phyloP scores from a whole-genome alignment of 148 eudicot species.

The Limonium bicolor region DNA sequence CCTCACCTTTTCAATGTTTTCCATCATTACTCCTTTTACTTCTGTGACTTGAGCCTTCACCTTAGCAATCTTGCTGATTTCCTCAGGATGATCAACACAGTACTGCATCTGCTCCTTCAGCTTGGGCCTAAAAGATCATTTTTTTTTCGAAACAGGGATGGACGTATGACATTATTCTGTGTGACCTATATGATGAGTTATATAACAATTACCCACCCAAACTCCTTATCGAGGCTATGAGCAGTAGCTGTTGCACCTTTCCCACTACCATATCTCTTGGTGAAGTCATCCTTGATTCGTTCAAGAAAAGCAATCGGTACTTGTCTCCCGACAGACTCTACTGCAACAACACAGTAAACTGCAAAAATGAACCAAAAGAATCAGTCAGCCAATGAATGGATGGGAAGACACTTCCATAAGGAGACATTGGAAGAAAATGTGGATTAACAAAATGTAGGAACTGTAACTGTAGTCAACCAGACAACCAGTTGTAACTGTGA shows the following conservation, averaged over 20 bases:
- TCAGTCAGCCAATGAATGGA: too few species aligned
- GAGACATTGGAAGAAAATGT: too few species aligned
- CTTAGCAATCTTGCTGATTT: constrained; percentile 5
- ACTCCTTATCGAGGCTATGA: constrained; percentile 3
- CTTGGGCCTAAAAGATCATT: constrained; percentile 4
- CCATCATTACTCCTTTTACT: constrained; percentile 7
- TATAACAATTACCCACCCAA: too few species aligned
- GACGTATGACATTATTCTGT: too few species aligned
- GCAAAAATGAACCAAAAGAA: too few species aligned
- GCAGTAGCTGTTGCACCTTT: constrained; percentile 6
- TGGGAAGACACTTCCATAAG: too few species aligned
- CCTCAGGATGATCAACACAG: constrained; percentile 3
- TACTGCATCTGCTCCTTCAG: constrained; percentile 5
- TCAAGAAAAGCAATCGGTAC: constrained; percentile 7
- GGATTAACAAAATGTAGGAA: too few species aligned
- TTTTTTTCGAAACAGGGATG: too few species aligned
- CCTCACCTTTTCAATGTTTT: constrained; percentile 5
- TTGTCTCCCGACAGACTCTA: constrained; percentile 5
- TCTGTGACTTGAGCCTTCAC: constrained; percentile 6
- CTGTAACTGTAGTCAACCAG: too few species aligned
- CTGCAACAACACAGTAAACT: constrained; percentile 8
- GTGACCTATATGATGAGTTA: too few species aligned
- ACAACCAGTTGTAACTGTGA: too few species aligned
- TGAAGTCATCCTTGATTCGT: constrained; percentile 5
- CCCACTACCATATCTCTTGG: constrained; percentile 4